Evolutionary conservation across 129 eudicot genomes (phyloP).

Genomic region (Artemisia argyi): DNA sequence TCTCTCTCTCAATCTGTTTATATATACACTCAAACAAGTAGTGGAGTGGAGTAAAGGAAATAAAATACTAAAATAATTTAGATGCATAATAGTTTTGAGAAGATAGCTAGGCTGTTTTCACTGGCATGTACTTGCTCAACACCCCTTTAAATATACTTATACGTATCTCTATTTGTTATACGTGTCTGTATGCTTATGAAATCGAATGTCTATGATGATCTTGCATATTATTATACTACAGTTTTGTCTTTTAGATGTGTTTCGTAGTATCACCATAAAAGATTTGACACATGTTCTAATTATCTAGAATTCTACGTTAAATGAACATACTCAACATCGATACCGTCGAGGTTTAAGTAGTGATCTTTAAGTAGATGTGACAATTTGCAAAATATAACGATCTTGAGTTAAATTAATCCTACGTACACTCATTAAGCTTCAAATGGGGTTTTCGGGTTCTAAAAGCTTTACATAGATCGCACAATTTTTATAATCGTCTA

Average conservation of each 20-base stretch:
- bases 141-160: background rate
- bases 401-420: too few species aligned
- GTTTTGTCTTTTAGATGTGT: background rate
- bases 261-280: conserved; percentile 5
- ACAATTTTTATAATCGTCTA: background rate
- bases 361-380: too few species aligned
- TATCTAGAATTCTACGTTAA: too few species aligned
- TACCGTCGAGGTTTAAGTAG: too few species aligned
- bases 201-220: conserved; percentile 11
- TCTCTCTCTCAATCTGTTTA: conserved; percentile 7
- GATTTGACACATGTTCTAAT: background rate
- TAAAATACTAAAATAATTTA: conserved; percentile 9
- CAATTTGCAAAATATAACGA: too few species aligned
- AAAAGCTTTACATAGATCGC: too few species aligned
- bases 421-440: too few species aligned
- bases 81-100: conserved; percentile 23
- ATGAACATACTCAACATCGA: too few species aligned
- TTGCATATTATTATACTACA: background rate
- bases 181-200: background rate
- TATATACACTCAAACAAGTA: conserved; percentile 31
- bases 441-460: too few species aligned
- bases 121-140: conserved; percentile 26
- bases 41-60: conserved; percentile 38
- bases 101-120: conserved; percentile 18
- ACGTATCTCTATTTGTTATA: background rate